phyloP scores from a whole-genome alignment of 2,329 filamentous ascomycete genomes.

The Sclerotinia sclerotiorum region DNA sequence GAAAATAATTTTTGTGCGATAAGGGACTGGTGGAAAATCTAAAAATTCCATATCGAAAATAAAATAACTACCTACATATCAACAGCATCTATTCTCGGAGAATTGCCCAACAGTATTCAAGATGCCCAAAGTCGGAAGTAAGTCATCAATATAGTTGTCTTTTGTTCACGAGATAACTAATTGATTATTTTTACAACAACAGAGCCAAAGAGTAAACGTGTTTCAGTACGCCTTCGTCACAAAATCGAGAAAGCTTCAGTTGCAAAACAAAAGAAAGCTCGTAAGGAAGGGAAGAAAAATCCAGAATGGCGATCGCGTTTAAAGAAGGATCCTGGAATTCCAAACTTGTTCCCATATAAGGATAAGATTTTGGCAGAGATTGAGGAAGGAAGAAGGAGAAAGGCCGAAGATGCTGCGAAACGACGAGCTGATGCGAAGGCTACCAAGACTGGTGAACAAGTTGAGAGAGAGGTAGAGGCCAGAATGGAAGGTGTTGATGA shows the following conservation, averaged over 20 bases:
- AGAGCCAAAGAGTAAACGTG: constrained; percentile 96
- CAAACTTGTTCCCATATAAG: constrained; percentile 97
- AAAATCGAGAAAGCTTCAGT: constrained; percentile 93
- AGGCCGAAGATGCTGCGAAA: constrained; percentile 74
- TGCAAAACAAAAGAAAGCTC: constrained; percentile 86
- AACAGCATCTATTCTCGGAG: constrained; percentile 16
- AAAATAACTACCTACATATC: not conserved
- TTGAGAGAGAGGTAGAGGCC: constrained; percentile 46
- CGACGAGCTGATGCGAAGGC: constrained; percentile 72
- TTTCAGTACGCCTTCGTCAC: constrained; percentile 82
- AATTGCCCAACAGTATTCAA: constrained; percentile 25
- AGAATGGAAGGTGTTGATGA: constrained; percentile 47
- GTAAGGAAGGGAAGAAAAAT: constrained; percentile 91
- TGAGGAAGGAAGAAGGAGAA: constrained; percentile 79
- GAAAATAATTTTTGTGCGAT: constrained; percentile 25
- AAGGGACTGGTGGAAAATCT: constrained; percentile 17
- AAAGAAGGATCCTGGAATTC: constrained; percentile 98
- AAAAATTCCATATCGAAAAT: constrained; percentile 18
- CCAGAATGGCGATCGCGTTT: constrained; percentile 93
- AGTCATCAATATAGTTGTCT: constrained; percentile 20
- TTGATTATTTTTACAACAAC: constrained; percentile 24
- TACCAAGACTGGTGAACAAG: constrained; percentile 55
- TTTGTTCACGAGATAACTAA: constrained; percentile 22
- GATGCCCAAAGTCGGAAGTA: constrained; percentile 43
- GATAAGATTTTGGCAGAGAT: constrained; percentile 93